Evolutionary conservation across 2,329 filamentous ascomycete genomes (phyloP), one percentile per base, ranked within the genome.

Genomic region (Pyrenophora seminiperda): DNA sequence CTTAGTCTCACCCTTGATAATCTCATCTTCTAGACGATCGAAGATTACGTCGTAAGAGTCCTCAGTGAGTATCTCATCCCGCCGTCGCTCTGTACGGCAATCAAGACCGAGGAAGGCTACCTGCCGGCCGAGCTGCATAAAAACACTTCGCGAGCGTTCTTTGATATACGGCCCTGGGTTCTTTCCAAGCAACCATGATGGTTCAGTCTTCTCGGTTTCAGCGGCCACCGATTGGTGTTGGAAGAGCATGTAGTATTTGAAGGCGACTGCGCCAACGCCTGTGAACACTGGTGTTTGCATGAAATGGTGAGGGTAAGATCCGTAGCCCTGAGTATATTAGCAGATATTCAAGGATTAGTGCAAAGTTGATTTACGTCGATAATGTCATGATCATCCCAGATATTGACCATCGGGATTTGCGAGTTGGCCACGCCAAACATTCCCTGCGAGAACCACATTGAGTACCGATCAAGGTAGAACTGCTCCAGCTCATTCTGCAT

Each of bases 241-340:
- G 77, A 99, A 99, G 7, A 99, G 82, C 86, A 99, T 88, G 67
- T 99, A 99, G 75, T 97, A 99, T 72, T 99, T 99, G 82, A 94
- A 97, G 0, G 93, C 93, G 41, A 97, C 85, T 30, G 88, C 89
- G 2, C 94, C 95, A 7, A 99, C 75, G 0, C 95, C 94, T 2
- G 87, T 88, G 70, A 99, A 96, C 0, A 97, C 90, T 0, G 90
- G 88, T 2, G 90, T 90, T 58, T 83, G 84, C 91, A 97, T 97
- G 66, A 96, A 94, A 59, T 90, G 85, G 60, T 97, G 84, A 3
- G 92, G 87, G 71, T 97, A 99, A 0, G 91, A 96, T 5, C 94
- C 94, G 68, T 88, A 99, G 1, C 95, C 94, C 73, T 92, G 61
- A 11, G 4, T 9, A 14, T 4, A 33, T 71, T 54, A 70, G 63